These are phyloP conservation scores for Saccharum hybrid DNA, from an alignment of 202 grass and related monocot genomes.

Conservation along the genomic window DNA sequence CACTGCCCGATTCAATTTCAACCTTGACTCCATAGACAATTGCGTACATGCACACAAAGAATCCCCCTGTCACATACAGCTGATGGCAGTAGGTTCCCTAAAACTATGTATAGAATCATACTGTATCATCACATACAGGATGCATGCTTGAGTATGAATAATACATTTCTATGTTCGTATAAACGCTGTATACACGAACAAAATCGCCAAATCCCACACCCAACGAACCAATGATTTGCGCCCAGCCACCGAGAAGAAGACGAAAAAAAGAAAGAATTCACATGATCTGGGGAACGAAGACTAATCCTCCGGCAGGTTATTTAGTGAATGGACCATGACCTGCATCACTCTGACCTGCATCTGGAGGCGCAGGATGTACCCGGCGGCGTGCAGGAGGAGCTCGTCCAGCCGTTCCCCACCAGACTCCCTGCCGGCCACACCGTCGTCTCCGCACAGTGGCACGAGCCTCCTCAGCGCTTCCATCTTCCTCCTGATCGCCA, in stretches of 20 bases:
- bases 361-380: slow-evolving; percentile 42
- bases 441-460: not conserved
- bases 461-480: slow-evolving; percentile 39
- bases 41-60: no score
- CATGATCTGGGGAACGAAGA: not conserved
- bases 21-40: no score
- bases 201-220: not conserved
- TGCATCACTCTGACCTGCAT: slow-evolving; percentile 50
- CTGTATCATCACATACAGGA: no score
- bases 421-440: not conserved
- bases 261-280: not conserved
- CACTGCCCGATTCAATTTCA: no score
- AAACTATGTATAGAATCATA: no score
- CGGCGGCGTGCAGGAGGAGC: slow-evolving; percentile 41
- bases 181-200: no score
- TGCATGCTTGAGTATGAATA: no score
- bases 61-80: no score
- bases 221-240: not conserved
- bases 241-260: not conserved
- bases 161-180: no score
- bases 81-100: no score
- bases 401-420: slow-evolving; percentile 13
- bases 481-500: slow-evolving; percentile 41
- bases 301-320: slow-evolving; percentile 2
- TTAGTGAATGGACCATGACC: slow-evolving; percentile 37